Conservation (phyloP, 108 stramenopile species). For the Mediolabrus comicus region DNA sequence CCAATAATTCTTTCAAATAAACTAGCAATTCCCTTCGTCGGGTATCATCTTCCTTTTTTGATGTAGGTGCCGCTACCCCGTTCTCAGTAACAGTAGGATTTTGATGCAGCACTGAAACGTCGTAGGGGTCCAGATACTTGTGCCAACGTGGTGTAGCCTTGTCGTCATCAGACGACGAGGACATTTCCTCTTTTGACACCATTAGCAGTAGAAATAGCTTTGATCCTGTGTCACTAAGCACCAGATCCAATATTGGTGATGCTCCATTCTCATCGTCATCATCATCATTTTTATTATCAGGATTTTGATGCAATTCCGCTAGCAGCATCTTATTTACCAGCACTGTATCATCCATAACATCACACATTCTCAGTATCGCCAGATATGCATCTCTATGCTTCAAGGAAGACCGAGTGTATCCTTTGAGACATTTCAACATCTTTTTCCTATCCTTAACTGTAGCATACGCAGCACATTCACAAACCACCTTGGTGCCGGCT, state of each 20-base stretch:
- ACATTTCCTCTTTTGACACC: constrained; percentile 54
- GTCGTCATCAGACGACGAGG: constrained; percentile 16
- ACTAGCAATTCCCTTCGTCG: constrained; percentile 81
- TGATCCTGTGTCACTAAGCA: constrained; percentile 74
- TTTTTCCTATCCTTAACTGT: constrained; percentile 90
- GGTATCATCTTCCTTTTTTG: constrained; percentile 82
- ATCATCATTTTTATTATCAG: constrained; percentile 27
- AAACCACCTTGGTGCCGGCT: constrained; percentile 80
- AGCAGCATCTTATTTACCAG: constrained; percentile 89
- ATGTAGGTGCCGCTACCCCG: constrained; percentile 71
- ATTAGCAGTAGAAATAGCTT: constrained; percentile 88
- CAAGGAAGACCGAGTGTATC: constrained; percentile 81
- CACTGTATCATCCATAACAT: constrained; percentile 94
- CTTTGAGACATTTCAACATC: constrained; percentile 90
- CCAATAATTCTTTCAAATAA: constrained; percentile 64
- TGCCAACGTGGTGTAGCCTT: constrained; percentile 25
- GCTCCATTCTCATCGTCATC: constrained; percentile 24
- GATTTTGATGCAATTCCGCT: constrained; percentile 68
- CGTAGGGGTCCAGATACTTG: constrained; percentile 90
- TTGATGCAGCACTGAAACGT: constrained; percentile 67
- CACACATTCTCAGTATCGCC: constrained; percentile 79
- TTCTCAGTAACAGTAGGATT: constrained; percentile 51
- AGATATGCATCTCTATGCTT: constrained; percentile 92
- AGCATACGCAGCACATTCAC: constrained; percentile 82
- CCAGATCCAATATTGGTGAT: constrained; percentile 76